Percentiles rank a stretch among this genome's conserved stretches.
Conservation (phyloP, 2,329 filamentous ascomycete species). For the Cladosporium sp. region DNA sequence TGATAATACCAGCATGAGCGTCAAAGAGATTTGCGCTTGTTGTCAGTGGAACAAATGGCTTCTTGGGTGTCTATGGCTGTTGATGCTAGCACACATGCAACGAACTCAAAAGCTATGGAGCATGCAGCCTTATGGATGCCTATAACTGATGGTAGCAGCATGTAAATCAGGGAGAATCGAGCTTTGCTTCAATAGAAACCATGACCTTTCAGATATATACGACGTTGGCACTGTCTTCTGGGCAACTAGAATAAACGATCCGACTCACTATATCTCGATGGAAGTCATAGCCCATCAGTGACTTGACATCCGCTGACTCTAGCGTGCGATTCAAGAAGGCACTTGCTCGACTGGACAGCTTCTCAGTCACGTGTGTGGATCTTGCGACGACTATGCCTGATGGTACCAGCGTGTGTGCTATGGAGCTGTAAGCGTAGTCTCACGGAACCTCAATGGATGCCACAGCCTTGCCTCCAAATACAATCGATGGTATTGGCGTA, state of each 20-base stretch:
- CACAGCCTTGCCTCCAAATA: not conserved
- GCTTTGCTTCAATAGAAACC: not conserved
- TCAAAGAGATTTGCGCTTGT: not conserved
- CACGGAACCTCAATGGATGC: not conserved
- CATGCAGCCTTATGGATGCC: too few relatives aligned
- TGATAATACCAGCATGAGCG: not conserved
- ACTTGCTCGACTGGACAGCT: not conserved
- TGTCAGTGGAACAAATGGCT: not conserved
- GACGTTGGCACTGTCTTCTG: not conserved
- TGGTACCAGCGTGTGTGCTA: not conserved
- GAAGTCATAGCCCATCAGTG: not conserved
- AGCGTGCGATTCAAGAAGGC: not conserved
- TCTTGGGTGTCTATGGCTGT: not conserved
- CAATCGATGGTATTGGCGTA: not conserved
- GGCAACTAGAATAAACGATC: not conserved
- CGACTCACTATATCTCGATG: not conserved
- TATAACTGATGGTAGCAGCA: too few relatives aligned
- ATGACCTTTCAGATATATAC: not conserved
- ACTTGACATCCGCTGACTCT: not conserved
- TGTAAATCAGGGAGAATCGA: not conserved
- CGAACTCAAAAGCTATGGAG: not conserved
- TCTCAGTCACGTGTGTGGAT: not conserved
- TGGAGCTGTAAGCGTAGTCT: not conserved
- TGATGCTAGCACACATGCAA: not conserved
- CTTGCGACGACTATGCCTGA: not conserved